Evolutionary conservation across 2,329 filamentous ascomycete species (phyloP).

Genomic region (Pestalotiopsis fici): DNA sequence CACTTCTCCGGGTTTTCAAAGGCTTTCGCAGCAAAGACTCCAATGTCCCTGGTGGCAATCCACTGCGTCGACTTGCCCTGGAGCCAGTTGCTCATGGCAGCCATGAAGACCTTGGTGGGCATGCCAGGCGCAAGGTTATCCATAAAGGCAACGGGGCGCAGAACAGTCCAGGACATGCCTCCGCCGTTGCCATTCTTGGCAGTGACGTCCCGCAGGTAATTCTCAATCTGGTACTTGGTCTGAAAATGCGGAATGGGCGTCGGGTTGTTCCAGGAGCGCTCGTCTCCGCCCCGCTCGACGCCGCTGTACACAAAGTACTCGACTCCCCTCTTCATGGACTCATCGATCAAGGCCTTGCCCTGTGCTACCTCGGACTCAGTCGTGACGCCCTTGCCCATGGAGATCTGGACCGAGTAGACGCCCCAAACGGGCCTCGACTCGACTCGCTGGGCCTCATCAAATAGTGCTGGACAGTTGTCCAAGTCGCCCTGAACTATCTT

Average conservation of each 20-base stretch:
- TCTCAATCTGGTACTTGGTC: slow-evolving; percentile 62
- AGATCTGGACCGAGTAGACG: slow-evolving; percentile 57
- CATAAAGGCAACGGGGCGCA: slow-evolving; percentile 65
- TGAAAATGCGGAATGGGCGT: slow-evolving; percentile 64
- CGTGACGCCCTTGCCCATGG: slow-evolving; percentile 34
- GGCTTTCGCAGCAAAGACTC: slow-evolving; percentile 43
- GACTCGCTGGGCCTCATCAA: slow-evolving; percentile 31
- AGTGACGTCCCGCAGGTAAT: slow-evolving; percentile 53
- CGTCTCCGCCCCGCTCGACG: slow-evolving; percentile 61
- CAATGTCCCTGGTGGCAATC: slow-evolving; percentile 44
- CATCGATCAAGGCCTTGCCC: slow-evolving; percentile 60
- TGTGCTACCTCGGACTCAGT: slow-evolving; percentile 43
- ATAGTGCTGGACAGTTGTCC: slow-evolving; percentile 50
- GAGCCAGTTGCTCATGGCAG: slow-evolving; percentile 31
- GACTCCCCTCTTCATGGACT: slow-evolving; percentile 54
- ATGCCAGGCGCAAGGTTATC: slow-evolving; percentile 47
- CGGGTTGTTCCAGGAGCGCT: slow-evolving; percentile 48
- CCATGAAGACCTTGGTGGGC: slow-evolving; percentile 35
- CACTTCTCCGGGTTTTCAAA: slow-evolving; percentile 39
- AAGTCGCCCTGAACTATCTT: slow-evolving; percentile 52
- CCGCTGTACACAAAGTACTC: slow-evolving; percentile 64
- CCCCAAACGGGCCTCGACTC: slow-evolving; percentile 48
- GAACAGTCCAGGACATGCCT: slow-evolving; percentile 61
- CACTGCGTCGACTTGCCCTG: slow-evolving; percentile 38
- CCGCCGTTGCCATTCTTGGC: slow-evolving; percentile 30